Conservation (phyloP, 2,329 filamentous ascomycete genomes). For the Beauveria varroae region DNA sequence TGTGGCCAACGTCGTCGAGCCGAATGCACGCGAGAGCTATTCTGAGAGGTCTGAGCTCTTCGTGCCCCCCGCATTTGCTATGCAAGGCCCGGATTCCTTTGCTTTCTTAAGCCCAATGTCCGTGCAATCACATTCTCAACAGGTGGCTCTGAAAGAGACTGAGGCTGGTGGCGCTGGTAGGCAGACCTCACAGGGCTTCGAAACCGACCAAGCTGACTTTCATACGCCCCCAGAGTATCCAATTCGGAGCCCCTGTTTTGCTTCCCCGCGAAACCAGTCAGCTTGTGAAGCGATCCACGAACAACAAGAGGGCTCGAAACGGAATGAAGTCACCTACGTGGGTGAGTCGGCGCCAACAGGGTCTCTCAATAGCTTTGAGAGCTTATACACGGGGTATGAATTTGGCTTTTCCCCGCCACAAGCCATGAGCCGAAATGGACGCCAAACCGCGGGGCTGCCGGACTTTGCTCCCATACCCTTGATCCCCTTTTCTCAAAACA, state of each 20-base stretch:
- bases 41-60: too few relatives aligned
- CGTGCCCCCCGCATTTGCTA: not conserved
- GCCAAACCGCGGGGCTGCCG: too few relatives aligned
- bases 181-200: not conserved
- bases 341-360: not conserved
- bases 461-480: not conserved
- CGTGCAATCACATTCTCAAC: not conserved
- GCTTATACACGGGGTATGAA: not conserved
- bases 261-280: too few relatives aligned
- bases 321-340: not conserved
- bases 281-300: too few relatives aligned
- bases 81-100: not conserved
- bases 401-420: not conserved
- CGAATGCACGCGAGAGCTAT: not conserved
- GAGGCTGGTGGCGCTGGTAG: not conserved
- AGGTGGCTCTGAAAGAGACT: too few relatives aligned
- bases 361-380: not conserved
- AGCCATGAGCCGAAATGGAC: not conserved
- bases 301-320: not conserved
- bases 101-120: not conserved
- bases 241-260: not conserved
- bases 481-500: not conserved
- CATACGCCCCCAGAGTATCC: not conserved
- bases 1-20: not conserved
- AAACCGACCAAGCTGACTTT: not conserved